These are phyloP conservation scores for Cubamyces sp. DNA, from an alignment of 768 basidiomycete species.

Conservation along the genomic window DNA sequence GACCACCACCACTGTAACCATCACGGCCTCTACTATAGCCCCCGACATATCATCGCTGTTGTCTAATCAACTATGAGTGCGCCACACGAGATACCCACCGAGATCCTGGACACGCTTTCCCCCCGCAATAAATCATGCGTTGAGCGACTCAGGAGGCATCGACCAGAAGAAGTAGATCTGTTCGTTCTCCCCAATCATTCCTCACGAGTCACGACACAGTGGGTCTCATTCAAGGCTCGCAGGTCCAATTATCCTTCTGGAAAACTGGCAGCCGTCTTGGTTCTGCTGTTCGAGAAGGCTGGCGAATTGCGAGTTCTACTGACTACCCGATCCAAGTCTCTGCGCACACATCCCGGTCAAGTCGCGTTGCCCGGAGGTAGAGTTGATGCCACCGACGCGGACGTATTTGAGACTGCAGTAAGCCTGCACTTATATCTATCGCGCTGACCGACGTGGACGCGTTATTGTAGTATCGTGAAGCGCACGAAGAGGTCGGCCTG, in stretches of 20 bases:
- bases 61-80: neutral
- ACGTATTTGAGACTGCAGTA: constrained; percentile 76
- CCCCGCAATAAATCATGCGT: constrained; percentile 37
- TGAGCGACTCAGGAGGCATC: constrained; percentile 42
- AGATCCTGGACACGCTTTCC: constrained; percentile 23
- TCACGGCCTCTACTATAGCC: neutral
- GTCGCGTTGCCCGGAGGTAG: constrained; percentile 87
- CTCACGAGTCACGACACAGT: neutral
- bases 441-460: neutral
- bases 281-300: constrained; percentile 75
- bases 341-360: constrained; percentile 79
- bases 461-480: constrained; percentile 71
- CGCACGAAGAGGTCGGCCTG: constrained; percentile 81
- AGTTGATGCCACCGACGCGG: constrained; percentile 65
- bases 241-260: constrained; percentile 41
- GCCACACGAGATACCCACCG: neutral
- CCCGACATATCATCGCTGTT: neutral
- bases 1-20: neutral
- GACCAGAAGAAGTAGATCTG: constrained; percentile 50
- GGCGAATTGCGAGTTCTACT: constrained; percentile 74
- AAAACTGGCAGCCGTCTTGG: constrained; percentile 76
- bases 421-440: constrained; percentile 33
- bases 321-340: constrained; percentile 80
- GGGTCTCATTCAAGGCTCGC: neutral
- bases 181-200: constrained; percentile 44